A percentile compares a stretch with the other conserved stretches of the same genome.
These are phyloP conservation scores for Chlamydomonas reinhardtii DNA, from an alignment of 163 green algal species.

Conservation along the genomic window DNA sequence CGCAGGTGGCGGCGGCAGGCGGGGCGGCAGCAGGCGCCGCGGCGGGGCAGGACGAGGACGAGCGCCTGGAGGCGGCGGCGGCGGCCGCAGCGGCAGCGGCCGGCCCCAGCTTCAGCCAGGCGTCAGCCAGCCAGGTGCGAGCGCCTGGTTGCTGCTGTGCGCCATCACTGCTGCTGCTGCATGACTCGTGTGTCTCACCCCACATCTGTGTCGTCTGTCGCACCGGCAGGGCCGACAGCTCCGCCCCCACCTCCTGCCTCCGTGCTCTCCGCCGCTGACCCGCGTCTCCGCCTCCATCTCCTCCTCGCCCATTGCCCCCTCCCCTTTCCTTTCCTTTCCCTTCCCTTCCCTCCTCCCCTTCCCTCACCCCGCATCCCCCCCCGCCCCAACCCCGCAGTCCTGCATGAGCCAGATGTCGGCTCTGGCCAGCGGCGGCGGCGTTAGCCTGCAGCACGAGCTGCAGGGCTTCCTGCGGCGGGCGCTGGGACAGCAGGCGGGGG, in stretches of 20 bases:
- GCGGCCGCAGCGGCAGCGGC: constrained; percentile 11
- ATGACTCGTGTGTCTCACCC: too few relatives aligned
- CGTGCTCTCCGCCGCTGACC: too few relatives aligned
- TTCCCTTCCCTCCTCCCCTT: background rate
- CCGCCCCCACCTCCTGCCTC: too few relatives aligned
- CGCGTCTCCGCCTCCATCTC: too few relatives aligned
- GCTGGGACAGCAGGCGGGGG: constrained; percentile 72
- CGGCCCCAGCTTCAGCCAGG: constrained; percentile 34
- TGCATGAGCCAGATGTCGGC: constrained; percentile 66
- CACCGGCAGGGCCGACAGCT: too few relatives aligned
- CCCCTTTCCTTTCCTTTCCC: too few relatives aligned
- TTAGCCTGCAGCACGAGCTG: constrained; percentile 76
- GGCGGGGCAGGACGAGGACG: constrained; percentile 1
- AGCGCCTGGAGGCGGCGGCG: background rate
- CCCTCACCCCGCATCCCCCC: background rate
- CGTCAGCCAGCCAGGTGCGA: constrained; percentile 25
- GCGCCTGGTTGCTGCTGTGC: too few relatives aligned
- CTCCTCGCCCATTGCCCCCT: too few relatives aligned
- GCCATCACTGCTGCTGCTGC: too few relatives aligned
- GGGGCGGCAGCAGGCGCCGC: too few relatives aligned
- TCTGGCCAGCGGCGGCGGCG: constrained; percentile 54
- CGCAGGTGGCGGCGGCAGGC: background rate
- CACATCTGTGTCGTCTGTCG: too few relatives aligned
- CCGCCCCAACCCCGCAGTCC: constrained; percentile 7
- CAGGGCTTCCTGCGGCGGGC: constrained; percentile 72